Conservation (phyloP, 805 yeast genomes). For the Suhomyces kilbournensis region DNA sequence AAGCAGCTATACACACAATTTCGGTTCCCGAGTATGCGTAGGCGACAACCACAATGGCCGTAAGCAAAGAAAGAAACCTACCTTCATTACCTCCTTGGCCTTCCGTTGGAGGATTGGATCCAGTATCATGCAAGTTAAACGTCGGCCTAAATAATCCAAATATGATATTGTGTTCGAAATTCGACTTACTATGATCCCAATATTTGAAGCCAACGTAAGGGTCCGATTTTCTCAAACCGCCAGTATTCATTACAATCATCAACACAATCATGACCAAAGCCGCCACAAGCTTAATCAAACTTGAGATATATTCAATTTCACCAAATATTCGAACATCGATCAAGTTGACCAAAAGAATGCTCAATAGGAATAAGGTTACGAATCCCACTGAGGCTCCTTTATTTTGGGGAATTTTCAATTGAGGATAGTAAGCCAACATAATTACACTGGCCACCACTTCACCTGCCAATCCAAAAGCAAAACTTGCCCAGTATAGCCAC, state of each 20-base stretch:
- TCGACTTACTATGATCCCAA: slow-evolving; percentile 59
- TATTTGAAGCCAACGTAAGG: slow-evolving; percentile 59
- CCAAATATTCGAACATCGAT: slow-evolving; percentile 73
- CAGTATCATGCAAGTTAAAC: slow-evolving; percentile 61
- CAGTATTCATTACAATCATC: slow-evolving; percentile 64
- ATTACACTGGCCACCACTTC: slow-evolving; percentile 80
- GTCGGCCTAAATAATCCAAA: slow-evolving; percentile 77
- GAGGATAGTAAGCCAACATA: slow-evolving; percentile 65
- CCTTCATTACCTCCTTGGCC: slow-evolving; percentile 67
- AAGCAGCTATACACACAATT: slow-evolving; percentile 78
- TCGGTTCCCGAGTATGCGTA: slow-evolving; percentile 83
- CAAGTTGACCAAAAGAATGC: slow-evolving; percentile 53
- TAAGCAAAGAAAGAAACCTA: slow-evolving; percentile 55
- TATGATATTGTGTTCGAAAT: slow-evolving; percentile 43
- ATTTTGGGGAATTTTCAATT: slow-evolving; percentile 48
- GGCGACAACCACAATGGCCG: slow-evolving; percentile 62
- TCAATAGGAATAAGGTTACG: slow-evolving; percentile 54
- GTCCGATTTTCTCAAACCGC: slow-evolving; percentile 43
- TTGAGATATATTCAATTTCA: slow-evolving; percentile 64
- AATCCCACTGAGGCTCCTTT: slow-evolving; percentile 53
- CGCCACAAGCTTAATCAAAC: slow-evolving; percentile 54
- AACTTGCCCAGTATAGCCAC: slow-evolving; percentile 70
- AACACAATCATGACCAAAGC: slow-evolving; percentile 54
- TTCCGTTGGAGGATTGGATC: slow-evolving; percentile 43
- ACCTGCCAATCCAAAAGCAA: slow-evolving; percentile 69